phyloP scores from a whole-genome alignment of 1,284 basidiomycete genomes.

The Microstroma glucosiphilum region DNA sequence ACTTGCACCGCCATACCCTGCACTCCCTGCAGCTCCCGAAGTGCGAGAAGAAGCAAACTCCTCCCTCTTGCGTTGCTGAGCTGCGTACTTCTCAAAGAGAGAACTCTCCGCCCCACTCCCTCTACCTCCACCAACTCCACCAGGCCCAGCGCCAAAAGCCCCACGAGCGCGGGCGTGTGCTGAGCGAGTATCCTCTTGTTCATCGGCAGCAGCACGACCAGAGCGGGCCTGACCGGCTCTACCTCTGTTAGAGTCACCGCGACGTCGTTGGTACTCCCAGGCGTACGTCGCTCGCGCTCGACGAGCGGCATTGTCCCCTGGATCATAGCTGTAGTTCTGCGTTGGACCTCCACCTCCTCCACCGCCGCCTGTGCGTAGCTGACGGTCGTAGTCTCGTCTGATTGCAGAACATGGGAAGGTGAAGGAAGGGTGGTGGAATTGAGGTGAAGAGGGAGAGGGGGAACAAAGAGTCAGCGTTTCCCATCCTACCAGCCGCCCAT shows the following conservation, averaged over 20 bases:
- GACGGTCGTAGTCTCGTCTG: conserved; percentile 19
- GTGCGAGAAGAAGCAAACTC: conserved; percentile 2
- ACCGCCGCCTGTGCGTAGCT: conserved; percentile 1
- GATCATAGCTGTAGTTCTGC: conserved; percentile 22
- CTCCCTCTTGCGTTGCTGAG: neutral
- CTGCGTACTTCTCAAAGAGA: neutral
- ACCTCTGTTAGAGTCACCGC: neutral
- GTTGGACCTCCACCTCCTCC: conserved; percentile 12
- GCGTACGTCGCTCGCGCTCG: conserved; percentile 43
- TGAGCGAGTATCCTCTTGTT: conserved; percentile 1
- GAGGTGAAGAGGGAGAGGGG: too few species aligned
- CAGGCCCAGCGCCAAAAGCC: too few species aligned
- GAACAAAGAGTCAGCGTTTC: too few species aligned
- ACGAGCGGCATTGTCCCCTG: conserved; percentile 26
- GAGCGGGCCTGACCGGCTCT: neutral
- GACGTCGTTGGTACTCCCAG: conserved; percentile 38
- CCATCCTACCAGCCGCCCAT: too few species aligned
- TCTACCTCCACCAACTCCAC: too few species aligned
- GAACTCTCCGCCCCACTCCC: too few species aligned
- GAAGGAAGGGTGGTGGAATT: too few species aligned
- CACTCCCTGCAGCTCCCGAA: neutral
- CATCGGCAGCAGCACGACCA: neutral
- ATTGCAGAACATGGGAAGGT: too few species aligned
- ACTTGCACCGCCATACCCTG: neutral
- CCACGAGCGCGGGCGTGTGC: neutral